Base-by-base conservation (phyloP, 2,329 filamentous ascomycete species). In the Bipolaris zeicola region DNA sequence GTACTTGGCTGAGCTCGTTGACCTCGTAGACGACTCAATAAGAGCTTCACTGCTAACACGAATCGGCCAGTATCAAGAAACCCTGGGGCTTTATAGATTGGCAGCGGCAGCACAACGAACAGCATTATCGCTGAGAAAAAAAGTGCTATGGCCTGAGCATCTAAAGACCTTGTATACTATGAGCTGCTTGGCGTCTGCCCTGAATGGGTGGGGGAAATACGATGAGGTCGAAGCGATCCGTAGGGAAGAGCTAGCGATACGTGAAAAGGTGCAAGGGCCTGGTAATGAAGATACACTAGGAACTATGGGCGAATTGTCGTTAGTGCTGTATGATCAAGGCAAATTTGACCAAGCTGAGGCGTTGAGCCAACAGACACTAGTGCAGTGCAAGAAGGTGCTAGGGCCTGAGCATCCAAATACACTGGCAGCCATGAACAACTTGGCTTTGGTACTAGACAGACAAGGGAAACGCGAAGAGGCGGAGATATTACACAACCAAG, bases 11-110 rank as follows among this genome's bases (percentile, higher is more conserved):
- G 34, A 43, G 31, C 38, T 58, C 5, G 45, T 45, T 39, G 47
- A 46, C 41, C 31, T 37, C 16, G 20, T 50, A n/a, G 49, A 52
- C 16, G 26, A 31, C 5, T 49, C 14, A 38, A 44, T 38, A 5
- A 56, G 49, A 22, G 47, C 47, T 50, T 49, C 37, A 37, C 57
- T 66, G 34, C 34, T 66, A 44, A 47, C 57, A 43, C 53, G 52
- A 26, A 24, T 62, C 33, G 61, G 61, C 34, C 36, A 37, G 36
- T 61, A 55, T 52, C 50, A 63, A 52, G 14, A 16, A 26, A 51
- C 33, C 4, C 39, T 61, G 6, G 57, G 60, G 28, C 52, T 18
- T 26, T 20, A 51, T 47, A 37, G 4, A 37, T 5, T 8, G 37
- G 28, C 33, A 31, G 16, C 28, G 4, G 31, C 36, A 13, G 1